Base-by-base conservation (phyloP, 2,329 filamentous ascomycete genomes). In the Aspergillus sp. region DNA sequence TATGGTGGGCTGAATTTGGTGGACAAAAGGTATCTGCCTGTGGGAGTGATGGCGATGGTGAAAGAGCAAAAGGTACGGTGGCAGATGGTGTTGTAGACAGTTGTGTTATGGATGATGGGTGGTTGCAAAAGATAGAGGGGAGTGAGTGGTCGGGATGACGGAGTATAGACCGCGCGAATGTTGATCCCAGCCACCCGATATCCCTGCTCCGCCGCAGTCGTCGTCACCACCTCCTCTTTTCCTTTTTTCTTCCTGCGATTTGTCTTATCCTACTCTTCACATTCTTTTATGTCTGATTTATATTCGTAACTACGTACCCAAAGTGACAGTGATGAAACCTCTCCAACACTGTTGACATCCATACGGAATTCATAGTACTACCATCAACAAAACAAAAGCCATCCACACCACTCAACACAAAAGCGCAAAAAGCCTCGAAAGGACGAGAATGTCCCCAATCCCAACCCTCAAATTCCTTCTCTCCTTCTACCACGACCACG, bases 11-110 rank as follows among this genome's bases (percentile, higher is more conserved):
- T 72, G 49, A 67, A 57, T 38, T 56, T 76, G 19, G 66, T 74
- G n/a, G 71, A 75, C 47, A 68, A 68, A 57, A 64, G 67, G 47
- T 73, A 72, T 50, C 59, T 76, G 42, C 71, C 73, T 1, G 55
- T 72, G 5, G 72, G 72, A 0, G 59, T 75, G 24, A 57, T 76
- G 61, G 56, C 58, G 17, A 71, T 74, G 68, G 71, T 75, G 61
- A 68, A 68, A 52, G 67, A 63, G 14, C 73, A 69, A 61, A 71
- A 66, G 54, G 71, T 76, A 10, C 68, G 60, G 40, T 75, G 73
- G 72, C 72, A 70, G 51, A 73, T 73, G 72, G 65, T 72, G 3
- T 54, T 74, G 20, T 74, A 66, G n/a, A n/a, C n/a, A 52, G 16
- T 40, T 3, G 13, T 19, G 4, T 26, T 45, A 22, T 22, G 22